Evolutionary conservation across 116 monocot species (phyloP).

Genomic region (Papilionanthe hybrid): DNA sequence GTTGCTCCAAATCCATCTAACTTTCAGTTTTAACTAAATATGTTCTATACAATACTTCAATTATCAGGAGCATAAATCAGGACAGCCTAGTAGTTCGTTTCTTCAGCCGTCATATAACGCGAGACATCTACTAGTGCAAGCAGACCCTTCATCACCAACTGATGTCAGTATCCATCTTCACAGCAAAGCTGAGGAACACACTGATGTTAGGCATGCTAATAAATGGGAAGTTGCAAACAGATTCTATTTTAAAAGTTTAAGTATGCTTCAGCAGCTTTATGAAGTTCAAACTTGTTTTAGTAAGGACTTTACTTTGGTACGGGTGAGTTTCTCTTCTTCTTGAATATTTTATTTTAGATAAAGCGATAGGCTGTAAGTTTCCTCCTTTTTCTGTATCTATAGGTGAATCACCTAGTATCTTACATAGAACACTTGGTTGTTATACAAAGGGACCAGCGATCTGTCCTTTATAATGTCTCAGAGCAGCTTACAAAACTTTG

Average conservation of each 20-base stretch:
- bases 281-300: constrained; percentile 47
- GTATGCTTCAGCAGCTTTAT: constrained; percentile 49
- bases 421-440: constrained; percentile 71
- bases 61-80: constrained; percentile 36
- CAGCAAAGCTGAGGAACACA: constrained; percentile 8
- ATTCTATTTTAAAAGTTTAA: constrained; percentile 71
- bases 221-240: constrained; percentile 53
- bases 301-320: constrained; percentile 70
- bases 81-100: constrained; percentile 31
- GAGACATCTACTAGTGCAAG: constrained; percentile 50
- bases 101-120: constrained; percentile 67
- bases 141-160: constrained; percentile 5
- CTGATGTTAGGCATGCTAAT: constrained; percentile 9
- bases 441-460: constrained; percentile 66
- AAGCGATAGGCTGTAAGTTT: background rate
- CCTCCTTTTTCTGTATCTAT: constrained; percentile 5
- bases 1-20: background rate
- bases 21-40: background rate
- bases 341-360: background rate
- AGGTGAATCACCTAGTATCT: constrained; percentile 63
- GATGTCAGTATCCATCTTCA: background rate
- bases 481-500: constrained; percentile 40
- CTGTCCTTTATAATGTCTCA: constrained; percentile 38
- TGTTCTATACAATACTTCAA: constrained; percentile 6
- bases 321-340: constrained; percentile 27